Evolutionary conservation across 2,329 filamentous ascomycete genomes (phyloP).

Genomic region (Aspergillus sp.): DNA sequence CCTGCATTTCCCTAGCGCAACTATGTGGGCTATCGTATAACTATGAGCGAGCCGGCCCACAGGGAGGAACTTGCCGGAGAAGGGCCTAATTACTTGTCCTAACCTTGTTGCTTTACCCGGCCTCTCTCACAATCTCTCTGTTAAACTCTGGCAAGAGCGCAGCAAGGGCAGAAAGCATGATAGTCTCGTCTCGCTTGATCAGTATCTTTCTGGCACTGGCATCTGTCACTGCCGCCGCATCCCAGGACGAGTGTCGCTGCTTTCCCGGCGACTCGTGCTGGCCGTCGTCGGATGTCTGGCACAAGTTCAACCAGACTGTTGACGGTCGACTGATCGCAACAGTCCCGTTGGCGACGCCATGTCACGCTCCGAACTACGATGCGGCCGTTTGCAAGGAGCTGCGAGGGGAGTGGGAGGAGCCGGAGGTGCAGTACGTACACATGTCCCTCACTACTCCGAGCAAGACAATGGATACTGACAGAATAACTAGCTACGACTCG

Average conservation of each 20-base stretch:
- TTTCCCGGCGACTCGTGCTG: constrained; percentile 45
- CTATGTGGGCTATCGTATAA: too few relatives aligned
- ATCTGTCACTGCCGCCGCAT: neutral
- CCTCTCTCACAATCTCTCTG: too few relatives aligned
- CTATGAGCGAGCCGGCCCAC: too few relatives aligned
- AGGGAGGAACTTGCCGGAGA: too few relatives aligned
- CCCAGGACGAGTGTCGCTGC: constrained; percentile 16
- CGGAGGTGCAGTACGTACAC: neutral
- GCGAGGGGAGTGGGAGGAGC: neutral
- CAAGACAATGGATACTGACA: neutral
- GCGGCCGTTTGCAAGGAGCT: neutral
- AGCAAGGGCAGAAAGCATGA: too few relatives aligned
- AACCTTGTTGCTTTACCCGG: too few relatives aligned
- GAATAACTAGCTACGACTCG: constrained; percentile 12
- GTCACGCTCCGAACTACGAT: neutral
- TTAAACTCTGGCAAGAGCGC: too few relatives aligned
- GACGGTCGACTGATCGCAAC: constrained; percentile 28
- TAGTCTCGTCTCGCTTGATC: too few relatives aligned
- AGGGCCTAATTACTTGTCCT: too few relatives aligned
- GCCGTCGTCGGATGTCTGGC: constrained; percentile 41
- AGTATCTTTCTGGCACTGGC: neutral
- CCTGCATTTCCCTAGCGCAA: too few relatives aligned
- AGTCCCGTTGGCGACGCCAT: neutral
- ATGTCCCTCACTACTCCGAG: too few relatives aligned
- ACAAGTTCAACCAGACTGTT: constrained; percentile 41